Percentiles rank a stretch among this genome's conserved stretches.
phyloP scores from a whole-genome alignment of 345 rosid species.

The Salix brachista region DNA sequence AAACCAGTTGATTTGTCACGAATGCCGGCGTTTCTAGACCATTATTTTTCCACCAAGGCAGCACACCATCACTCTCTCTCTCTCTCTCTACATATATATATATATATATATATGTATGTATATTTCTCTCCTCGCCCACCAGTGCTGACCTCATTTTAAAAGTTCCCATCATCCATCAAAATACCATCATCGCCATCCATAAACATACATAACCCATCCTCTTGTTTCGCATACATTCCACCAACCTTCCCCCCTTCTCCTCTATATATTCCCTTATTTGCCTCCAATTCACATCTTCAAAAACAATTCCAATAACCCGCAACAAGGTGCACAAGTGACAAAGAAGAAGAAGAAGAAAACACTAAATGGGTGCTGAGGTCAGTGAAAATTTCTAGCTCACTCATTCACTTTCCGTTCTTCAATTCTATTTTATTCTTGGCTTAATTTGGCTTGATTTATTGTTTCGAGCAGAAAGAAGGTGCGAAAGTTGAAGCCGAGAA shows the following conservation, averaged over 20 bases:
- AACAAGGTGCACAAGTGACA: no score
- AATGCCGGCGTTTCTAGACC: conserved; percentile 27
- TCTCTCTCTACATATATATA: no score
- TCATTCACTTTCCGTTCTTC: not conserved
- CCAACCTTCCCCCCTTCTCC: not conserved
- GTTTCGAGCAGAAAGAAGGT: conserved; percentile 29
- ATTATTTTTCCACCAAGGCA: conserved; percentile 35
- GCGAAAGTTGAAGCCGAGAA: conserved; percentile 48
- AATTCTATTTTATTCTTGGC: not conserved
- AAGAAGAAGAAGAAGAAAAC: no score
- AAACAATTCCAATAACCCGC: not conserved
- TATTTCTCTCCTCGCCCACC: conserved; percentile 5
- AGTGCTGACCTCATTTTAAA: conserved; percentile 30
- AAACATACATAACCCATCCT: not conserved
- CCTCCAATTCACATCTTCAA: conserved; percentile 28
- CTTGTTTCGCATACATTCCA: not conserved
- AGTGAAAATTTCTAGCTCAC: conserved; percentile 2
- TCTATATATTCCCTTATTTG: conserved; percentile 30
- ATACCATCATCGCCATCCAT: conserved; percentile 1
- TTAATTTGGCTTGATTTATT: not conserved
- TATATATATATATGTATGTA: no score
- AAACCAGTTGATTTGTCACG: not conserved
- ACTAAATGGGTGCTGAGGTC: conserved; percentile 42
- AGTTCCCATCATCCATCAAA: not conserved
- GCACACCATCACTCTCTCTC: conserved; percentile 12